Evolutionary conservation across 2,329 filamentous ascomycete genomes (phyloP), one percentile per base, ranked within the genome.

Genomic region (Diaporthe longicolla): DNA sequence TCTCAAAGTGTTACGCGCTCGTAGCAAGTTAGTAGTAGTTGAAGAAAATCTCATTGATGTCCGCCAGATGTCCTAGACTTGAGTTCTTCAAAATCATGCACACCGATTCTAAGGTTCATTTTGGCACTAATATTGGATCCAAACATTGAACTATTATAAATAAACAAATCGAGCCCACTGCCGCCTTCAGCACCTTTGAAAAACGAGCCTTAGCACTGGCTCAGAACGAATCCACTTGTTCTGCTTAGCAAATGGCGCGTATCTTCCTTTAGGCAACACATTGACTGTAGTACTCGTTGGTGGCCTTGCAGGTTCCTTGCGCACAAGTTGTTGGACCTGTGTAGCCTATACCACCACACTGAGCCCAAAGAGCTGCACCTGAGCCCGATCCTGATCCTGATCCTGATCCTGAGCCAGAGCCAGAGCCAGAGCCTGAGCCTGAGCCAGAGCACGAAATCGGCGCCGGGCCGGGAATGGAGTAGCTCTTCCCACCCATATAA

Each of bases 401-500:
- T 7, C 61, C 58, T 6, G 58, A 43, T 2, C 58, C 59, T 7
- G 59, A 50, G 2, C 43, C 59, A 6, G 59, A 65, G 24, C 59
- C 45, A 3, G 61, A 66, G 4, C 29, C 43, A 17, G 59, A 50
- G 29, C 26, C 61, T 0, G 24, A 26, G 3, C 43, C 59, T 19
- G 43, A 66, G 19, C 29, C 45, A 11, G 45, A 66, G 63, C 63
- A 66, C 29, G n/a, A 9, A 6, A 66, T 52, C 15, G 63, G 63
- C 26, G 73, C 73, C 11, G 82, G 82, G 5, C 85, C 84, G 1
- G 85, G 84, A 0, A 82, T 79, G 9, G 74, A 81, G 76, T 86
- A 87, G 3, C 81, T 65, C 80, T 83, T 82, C 43, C 84, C 84
- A 57, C 77, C 81, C 50, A 84, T 86, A 78, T 87, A 85, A 3